These are phyloP conservation scores for Hypholoma fasciculare DNA, from an alignment of 768 basidiomycete species.

Conservation along the genomic window DNA sequence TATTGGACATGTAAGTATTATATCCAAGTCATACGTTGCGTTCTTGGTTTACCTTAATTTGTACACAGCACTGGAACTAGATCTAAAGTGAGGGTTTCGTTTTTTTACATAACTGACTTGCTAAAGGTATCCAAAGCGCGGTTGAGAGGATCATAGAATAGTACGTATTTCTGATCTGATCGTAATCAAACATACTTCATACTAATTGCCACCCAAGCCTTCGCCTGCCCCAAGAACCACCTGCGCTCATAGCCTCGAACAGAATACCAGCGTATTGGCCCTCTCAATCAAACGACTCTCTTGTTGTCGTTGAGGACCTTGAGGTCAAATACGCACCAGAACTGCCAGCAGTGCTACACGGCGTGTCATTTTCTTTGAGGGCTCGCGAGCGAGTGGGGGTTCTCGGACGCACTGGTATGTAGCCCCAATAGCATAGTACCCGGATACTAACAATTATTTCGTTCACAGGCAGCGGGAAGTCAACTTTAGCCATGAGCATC, in stretches of 20 bases:
- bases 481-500: conserved; percentile 84
- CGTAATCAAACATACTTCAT: not conserved
- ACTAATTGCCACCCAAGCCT: conserved; percentile 33
- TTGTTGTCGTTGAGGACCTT: conserved; percentile 74
- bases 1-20: conserved; percentile 41
- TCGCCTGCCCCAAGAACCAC: conserved; percentile 85
- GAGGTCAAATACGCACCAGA: conserved; percentile 84
- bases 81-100: conserved; percentile 60
- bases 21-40: not conserved
- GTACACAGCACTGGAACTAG: conserved; percentile 62
- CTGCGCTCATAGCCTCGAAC: conserved; percentile 67
- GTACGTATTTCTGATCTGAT: conserved; percentile 24
- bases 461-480: conserved; percentile 67
- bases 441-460: too few species aligned
- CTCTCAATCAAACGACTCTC: conserved; percentile 57
- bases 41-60: conserved; percentile 25
- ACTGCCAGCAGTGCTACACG: conserved; percentile 76
- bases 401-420: conserved; percentile 70
- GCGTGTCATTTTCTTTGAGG: conserved; percentile 70
- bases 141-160: conserved; percentile 93
- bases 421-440: too few species aligned
- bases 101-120: not conserved
- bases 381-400: conserved; percentile 77
- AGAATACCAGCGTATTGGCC: conserved; percentile 94
- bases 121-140: conserved; percentile 45